Evolutionary conservation across 768 basidiomycete genomes (phyloP).

Genomic region (Suillus brevipes): DNA sequence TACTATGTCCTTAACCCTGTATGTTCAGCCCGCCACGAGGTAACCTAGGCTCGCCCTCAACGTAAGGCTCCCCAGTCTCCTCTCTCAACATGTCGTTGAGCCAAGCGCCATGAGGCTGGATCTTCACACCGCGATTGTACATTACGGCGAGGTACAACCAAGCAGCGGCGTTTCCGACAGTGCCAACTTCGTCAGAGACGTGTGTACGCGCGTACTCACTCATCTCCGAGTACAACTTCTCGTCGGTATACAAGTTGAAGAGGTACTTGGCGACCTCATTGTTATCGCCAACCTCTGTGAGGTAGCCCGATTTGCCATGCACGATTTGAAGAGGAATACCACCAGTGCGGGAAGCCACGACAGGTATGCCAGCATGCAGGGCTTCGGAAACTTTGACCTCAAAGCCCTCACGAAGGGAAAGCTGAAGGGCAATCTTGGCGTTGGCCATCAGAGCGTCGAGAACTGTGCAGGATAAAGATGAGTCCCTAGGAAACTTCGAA

Average conservation of each 20-base stretch:
- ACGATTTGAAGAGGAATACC: constrained; percentile 93
- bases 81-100: constrained; percentile 77
- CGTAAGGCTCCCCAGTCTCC: constrained; percentile 74
- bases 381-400: constrained; percentile 97
- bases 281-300: constrained; percentile 78
- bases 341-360: constrained; percentile 83
- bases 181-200: constrained; percentile 82
- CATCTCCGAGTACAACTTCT: constrained; percentile 61
- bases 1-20: constrained; percentile 44
- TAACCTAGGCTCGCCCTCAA: constrained; percentile 65
- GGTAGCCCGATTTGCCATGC: constrained; percentile 85
- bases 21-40: constrained; percentile 63
- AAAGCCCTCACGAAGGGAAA: constrained; percentile 93
- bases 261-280: constrained; percentile 73
- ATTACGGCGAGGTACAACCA: constrained; percentile 77
- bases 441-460: constrained; percentile 89
- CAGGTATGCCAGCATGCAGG: constrained; percentile 85
- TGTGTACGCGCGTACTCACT: constrained; percentile 70
- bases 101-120: constrained; percentile 82
- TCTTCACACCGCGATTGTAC: constrained; percentile 73
- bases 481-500: constrained; percentile 1
- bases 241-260: constrained; percentile 76
- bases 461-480: constrained; percentile 41
- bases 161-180: constrained; percentile 73
- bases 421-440: constrained; percentile 85